phyloP scores from a whole-genome alignment of 2,329 filamentous ascomycete genomes.

The Ophiostoma piceae region DNA sequence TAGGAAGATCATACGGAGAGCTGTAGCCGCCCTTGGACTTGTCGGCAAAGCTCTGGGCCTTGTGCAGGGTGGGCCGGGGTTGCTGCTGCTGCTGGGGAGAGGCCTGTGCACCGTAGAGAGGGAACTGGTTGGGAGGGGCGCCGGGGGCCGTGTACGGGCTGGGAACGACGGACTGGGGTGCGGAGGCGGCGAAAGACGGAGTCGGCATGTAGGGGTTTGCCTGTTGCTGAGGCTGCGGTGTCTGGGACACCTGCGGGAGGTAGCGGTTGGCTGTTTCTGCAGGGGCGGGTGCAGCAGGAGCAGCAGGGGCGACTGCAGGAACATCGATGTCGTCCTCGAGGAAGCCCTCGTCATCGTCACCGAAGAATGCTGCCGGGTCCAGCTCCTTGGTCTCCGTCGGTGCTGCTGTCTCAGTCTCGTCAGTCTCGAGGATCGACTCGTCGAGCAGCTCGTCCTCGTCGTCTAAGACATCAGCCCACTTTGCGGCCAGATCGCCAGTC shows the following conservation, averaged over 20 bases:
- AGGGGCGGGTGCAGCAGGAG: neutral
- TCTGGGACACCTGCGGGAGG: constrained; percentile 22
- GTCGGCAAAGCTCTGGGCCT: constrained; percentile 79
- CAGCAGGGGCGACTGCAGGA: constrained; percentile 21
- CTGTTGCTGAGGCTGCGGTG: constrained; percentile 9
- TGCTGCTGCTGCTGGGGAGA: constrained; percentile 29
- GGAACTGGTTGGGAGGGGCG: constrained; percentile 19
- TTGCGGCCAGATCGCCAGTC: constrained; percentile 60
- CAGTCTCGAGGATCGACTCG: constrained; percentile 44
- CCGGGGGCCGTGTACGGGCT: constrained; percentile 15
- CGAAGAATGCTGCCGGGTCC: constrained; percentile 62
- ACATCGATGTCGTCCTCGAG: constrained; percentile 62
- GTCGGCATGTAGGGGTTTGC: constrained; percentile 26
- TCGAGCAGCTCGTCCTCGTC: constrained; percentile 62
- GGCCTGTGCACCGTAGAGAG: constrained; percentile 26
- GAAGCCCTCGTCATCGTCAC: constrained; percentile 81
- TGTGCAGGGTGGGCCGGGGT: constrained; percentile 30
- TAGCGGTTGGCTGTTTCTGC: constrained; percentile 22
- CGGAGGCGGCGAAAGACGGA: neutral
- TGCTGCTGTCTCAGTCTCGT: neutral
- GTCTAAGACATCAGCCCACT: constrained; percentile 80
- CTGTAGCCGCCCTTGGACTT: constrained; percentile 88
- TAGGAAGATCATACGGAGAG: constrained; percentile 91
- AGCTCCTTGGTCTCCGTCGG: constrained; percentile 42
- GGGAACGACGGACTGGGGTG: constrained; percentile 15